Conservation (phyloP, 2,329 filamentous ascomycete species). For the Ceratocystis eucalypticola region DNA sequence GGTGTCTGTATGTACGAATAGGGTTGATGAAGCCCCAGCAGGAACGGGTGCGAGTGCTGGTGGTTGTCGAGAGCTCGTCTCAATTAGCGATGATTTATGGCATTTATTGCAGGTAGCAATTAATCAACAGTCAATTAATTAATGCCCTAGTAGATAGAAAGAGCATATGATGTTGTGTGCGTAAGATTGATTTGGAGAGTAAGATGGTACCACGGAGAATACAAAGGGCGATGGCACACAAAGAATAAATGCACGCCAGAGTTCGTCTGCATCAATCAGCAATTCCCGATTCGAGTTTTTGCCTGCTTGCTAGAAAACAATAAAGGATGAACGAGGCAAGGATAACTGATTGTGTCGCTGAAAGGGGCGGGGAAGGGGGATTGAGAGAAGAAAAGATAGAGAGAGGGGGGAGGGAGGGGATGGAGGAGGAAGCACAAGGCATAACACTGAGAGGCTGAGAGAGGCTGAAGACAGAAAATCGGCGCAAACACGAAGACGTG, state of each 20-base stretch:
- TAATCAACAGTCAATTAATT: background rate
- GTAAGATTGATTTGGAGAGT: background rate
- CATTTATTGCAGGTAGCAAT: background rate
- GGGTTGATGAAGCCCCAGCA: background rate
- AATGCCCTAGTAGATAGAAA: background rate
- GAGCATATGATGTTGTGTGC: background rate
- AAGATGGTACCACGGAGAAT: background rate
- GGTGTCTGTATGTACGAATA: too few species aligned
- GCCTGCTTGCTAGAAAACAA: background rate
- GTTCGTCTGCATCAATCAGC: background rate
- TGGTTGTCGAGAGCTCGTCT: background rate
- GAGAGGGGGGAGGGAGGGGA: too few species aligned
- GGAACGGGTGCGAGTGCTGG: background rate
- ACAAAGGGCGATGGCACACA: background rate
- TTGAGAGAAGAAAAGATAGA: too few species aligned
- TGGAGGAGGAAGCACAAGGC: background rate
- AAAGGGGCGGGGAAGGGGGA: constrained; percentile 6
- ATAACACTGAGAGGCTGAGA: background rate
- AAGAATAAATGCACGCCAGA: background rate
- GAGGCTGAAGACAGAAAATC: background rate
- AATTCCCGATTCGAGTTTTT: background rate
- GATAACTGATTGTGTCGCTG: background rate
- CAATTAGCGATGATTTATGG: background rate
- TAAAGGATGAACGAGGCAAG: background rate
- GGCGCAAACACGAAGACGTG: background rate